phyloP scores from a whole-genome alignment of 805 yeast species.

The Cephaloascus albidus region DNA sequence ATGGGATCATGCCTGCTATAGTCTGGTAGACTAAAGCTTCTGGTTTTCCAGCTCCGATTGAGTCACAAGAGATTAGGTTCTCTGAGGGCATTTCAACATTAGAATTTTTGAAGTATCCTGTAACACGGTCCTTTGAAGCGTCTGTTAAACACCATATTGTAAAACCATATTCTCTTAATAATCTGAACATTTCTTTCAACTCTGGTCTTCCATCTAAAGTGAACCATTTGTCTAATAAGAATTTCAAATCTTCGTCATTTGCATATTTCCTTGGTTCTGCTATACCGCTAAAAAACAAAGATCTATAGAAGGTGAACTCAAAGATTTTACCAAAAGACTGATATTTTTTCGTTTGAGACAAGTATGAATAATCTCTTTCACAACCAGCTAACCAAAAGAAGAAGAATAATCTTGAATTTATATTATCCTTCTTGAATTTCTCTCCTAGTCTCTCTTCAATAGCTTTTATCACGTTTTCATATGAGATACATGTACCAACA shows the following conservation, averaged over 20 bases:
- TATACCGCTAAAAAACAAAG: constrained; percentile 14
- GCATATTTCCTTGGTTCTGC: constrained; percentile 14
- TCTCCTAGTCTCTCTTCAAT: constrained; percentile 12
- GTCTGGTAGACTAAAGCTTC: constrained; percentile 14
- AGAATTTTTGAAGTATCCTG: constrained; percentile 14
- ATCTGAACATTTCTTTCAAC: constrained; percentile 13
- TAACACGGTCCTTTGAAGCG: constrained; percentile 15
- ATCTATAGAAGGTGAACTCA: constrained; percentile 14
- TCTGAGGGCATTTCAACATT: constrained; percentile 15
- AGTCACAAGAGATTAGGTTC: constrained; percentile 17
- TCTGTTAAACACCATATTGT: constrained; percentile 19
- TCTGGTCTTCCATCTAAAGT: constrained; percentile 16
- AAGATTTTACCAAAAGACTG: constrained; percentile 14
- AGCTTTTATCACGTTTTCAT: constrained; percentile 12
- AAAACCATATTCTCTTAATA: constrained; percentile 17
- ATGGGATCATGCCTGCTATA: constrained; percentile 13
- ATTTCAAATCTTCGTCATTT: constrained; percentile 15
- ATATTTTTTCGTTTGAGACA: constrained; percentile 8
- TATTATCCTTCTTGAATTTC: constrained; percentile 9
- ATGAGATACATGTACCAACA: constrained; percentile 17
- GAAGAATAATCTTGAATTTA: constrained; percentile 8
- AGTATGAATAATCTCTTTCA: constrained; percentile 8
- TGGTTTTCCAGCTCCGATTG: constrained; percentile 17
- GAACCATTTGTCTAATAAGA: constrained; percentile 11
- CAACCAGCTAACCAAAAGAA: constrained; percentile 6